These are phyloP conservation scores for Durotheca rogersii DNA, from an alignment of 495 filamentous ascomycete species.

Conservation along the genomic window DNA sequence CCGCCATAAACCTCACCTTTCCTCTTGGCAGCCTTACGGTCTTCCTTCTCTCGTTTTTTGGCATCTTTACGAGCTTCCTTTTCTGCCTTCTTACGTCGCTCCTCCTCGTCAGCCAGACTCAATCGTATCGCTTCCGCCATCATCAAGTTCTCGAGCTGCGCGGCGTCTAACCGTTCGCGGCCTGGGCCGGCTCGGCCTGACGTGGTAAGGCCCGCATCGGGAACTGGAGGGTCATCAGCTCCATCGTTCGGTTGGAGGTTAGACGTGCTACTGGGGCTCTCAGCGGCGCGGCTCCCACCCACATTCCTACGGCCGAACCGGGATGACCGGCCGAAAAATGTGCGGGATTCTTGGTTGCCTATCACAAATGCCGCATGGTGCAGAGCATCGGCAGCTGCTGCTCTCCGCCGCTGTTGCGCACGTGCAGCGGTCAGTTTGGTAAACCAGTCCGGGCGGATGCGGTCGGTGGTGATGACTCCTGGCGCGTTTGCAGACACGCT, in stretches of 20 bases:
- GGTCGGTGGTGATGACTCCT: constrained; percentile 86
- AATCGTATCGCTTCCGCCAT: constrained; percentile 93
- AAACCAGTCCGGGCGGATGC: constrained; percentile 90
- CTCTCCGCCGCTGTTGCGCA: constrained; percentile 77
- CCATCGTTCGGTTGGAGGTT: constrained; percentile 37
- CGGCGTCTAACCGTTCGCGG: constrained; percentile 29
- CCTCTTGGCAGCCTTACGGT: constrained; percentile 75
- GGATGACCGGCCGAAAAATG: constrained; percentile 42
- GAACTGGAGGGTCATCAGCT: constrained; percentile 27
- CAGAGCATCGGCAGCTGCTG: constrained; percentile 89
- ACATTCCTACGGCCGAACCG: constrained; percentile 54
- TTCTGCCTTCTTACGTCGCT: constrained; percentile 76
- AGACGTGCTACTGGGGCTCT: constrained; percentile 32
- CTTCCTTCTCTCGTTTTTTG: constrained; percentile 81
- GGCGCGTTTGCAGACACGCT: constrained; percentile 80
- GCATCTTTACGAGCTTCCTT: constrained; percentile 77
- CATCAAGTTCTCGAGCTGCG: constrained; percentile 95
- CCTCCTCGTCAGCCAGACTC: constrained; percentile 86
- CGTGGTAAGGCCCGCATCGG: constrained; percentile 26
- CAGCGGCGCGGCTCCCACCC: constrained; percentile 35
- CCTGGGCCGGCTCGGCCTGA: constrained; percentile 18
- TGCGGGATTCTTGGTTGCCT: constrained; percentile 56
- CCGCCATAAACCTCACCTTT: constrained; percentile 49
- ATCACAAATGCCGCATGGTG: constrained; percentile 95
- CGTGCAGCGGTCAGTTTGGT: constrained; percentile 84